Evolutionary conservation across 495 filamentous ascomycete genomes (phyloP).

Genomic region (Articulospora tetracladia): DNA sequence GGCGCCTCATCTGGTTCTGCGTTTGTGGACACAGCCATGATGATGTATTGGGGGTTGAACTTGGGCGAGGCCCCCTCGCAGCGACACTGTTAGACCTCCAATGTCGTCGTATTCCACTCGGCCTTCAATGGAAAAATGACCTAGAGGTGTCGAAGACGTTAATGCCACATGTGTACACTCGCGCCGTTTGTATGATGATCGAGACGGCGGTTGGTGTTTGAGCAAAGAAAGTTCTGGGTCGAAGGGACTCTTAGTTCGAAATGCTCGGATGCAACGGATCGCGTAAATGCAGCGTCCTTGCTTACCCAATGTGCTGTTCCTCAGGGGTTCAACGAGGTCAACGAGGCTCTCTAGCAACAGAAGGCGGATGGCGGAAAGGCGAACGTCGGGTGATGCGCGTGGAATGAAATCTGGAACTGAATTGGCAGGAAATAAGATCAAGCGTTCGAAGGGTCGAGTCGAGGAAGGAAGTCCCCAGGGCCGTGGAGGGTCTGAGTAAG

Average conservation of each 20-base stretch:
- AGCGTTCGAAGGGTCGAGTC: too few species aligned
- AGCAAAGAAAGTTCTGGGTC: not conserved
- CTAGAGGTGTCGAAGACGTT: not conserved
- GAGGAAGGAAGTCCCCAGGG: not conserved
- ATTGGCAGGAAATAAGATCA: not conserved
- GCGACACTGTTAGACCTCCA: constrained; percentile 18
- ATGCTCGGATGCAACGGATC: not conserved
- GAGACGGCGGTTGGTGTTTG: not conserved
- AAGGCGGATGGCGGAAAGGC: not conserved
- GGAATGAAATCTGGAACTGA: not conserved
- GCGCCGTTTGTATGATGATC: not conserved
- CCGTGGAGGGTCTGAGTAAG: not conserved
- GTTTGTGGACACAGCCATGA: constrained; percentile 15
- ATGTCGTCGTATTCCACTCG: constrained; percentile 1
- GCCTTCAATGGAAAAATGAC: constrained; percentile 2
- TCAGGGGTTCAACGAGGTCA: not conserved
- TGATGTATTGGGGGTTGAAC: constrained; percentile 6
- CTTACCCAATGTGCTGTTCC: not conserved
- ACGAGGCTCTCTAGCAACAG: too few species aligned
- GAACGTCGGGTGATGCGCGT: not conserved
- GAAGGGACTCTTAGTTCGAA: not conserved
- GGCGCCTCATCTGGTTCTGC: constrained; percentile 31
- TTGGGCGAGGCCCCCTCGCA: constrained; percentile 16
- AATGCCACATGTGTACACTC: not conserved
- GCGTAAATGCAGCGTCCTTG: not conserved